Conservation (phyloP, 495 filamentous ascomycete species). For the Schizothecium vesticola region DNA sequence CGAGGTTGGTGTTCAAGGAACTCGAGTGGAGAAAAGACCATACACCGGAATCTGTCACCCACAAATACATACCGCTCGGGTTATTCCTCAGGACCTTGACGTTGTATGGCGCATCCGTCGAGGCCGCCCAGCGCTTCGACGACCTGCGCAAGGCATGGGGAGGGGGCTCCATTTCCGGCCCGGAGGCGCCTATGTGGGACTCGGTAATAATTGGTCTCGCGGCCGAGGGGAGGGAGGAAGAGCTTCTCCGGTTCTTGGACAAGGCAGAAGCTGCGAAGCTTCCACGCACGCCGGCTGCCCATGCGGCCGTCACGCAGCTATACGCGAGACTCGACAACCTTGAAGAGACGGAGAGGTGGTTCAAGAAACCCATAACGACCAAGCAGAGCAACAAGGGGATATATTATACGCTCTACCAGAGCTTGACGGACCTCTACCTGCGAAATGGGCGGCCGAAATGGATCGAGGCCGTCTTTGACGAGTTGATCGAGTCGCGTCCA, state of each 20-base stretch:
- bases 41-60: conserved; percentile 29
- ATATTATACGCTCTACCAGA: conserved; percentile 39
- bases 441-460: conserved; percentile 56
- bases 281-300: conserved; percentile 31
- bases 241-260: conserved; percentile 41
- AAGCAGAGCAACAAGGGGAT: conserved; percentile 35
- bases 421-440: conserved; percentile 45
- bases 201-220: neutral
- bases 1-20: conserved; percentile 52
- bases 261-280: conserved; percentile 30
- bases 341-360: conserved; percentile 57
- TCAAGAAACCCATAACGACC: conserved; percentile 47
- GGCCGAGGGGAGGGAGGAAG: conserved; percentile 30
- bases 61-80: conserved; percentile 27
- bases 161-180: neutral
- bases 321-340: conserved; percentile 48
- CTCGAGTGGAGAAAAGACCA: conserved; percentile 39
- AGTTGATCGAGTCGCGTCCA: conserved; percentile 46
- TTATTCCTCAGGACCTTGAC: conserved; percentile 52
- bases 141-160: neutral
- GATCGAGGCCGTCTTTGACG: conserved; percentile 57
- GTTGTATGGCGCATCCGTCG: conserved; percentile 39
- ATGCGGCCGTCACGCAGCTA: conserved; percentile 48
- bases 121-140: neutral
- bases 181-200: neutral